Base-by-base conservation (phyloP, 2,329 filamentous ascomycete species). In the Didymella lethalis region DNA sequence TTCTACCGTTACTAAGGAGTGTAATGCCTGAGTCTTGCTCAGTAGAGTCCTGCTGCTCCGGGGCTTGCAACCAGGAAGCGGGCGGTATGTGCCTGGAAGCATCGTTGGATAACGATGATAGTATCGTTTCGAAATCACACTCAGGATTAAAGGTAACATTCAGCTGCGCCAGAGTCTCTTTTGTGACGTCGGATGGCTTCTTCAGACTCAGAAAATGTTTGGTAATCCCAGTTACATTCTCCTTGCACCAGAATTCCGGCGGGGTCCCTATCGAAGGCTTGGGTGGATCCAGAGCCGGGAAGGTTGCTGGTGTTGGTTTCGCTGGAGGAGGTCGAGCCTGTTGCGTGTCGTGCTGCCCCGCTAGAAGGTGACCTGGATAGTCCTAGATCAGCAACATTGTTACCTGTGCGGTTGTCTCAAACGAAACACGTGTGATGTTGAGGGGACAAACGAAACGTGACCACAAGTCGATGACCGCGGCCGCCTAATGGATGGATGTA, bases 261-360 rank as follows among this genome's bases (percentile, higher is more conserved):
- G 70, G 62, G 41, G 55, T 60, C 46, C 61, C 46, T 52, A 48
- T 53, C 43, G 67, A 73, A 16, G 73, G 71, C 29, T 64, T 48
- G 26, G 78, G 76, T 32, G 80, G 78, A 28, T 71, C 65, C 61
- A 83, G 80, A 52, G 70, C 68, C 31, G 84, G 84, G 64, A 86
- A 86, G 52, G 82, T 82, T 46, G 85, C 76, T 20, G 80, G 79
- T 26, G 80, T 83, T 32, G 84, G 80, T 57, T 72, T 72, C 32
- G 81, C 71, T 45, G 84, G 84, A 38, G 84, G 82, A 43, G 73
- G 67, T 60, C 84, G 80, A 54, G 76, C 73, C 63, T 77, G 74
- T 57, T 74, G 63, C 44, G 68, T 67, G 54, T 78, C 76, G 69
- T 78, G 75, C 64, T 76, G 73, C 36, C 75, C 75, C 38, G 75